Evolutionary conservation across 2,329 filamentous ascomycete species (phyloP).

Genomic region (Aulographum hederae): DNA sequence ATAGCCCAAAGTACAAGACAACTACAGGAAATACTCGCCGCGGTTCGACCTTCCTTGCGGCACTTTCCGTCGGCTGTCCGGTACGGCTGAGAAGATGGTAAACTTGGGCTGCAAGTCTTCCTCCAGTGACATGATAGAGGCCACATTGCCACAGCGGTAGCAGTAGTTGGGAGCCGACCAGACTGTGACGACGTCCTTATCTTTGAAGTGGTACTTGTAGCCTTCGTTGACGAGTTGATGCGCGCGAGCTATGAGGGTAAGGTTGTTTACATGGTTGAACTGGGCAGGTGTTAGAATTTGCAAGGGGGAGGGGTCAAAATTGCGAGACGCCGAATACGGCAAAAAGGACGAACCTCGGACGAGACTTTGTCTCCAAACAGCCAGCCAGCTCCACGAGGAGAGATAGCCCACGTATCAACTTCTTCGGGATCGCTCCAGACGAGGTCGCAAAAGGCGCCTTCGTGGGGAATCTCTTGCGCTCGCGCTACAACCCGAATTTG

Average conservation of each 20-base stretch:
- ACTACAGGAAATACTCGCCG: slow-evolving; percentile 34
- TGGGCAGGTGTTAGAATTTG: slow-evolving; percentile 10
- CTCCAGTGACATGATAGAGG: slow-evolving; percentile 74
- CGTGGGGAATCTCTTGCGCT: slow-evolving; percentile 90
- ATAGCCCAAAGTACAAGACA: no score
- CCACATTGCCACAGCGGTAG: slow-evolving; percentile 84
- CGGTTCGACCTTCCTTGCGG: slow-evolving; percentile 40
- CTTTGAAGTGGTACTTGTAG: slow-evolving; percentile 84
- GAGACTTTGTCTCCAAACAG: slow-evolving; percentile 54
- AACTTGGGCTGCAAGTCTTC: slow-evolving; percentile 78
- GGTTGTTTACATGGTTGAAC: slow-evolving; percentile 60
- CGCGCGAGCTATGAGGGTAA: slow-evolving; percentile 53
- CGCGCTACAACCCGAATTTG: slow-evolving; percentile 64
- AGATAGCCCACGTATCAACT: slow-evolving; percentile 53
- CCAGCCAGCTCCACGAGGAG: slow-evolving; percentile 50
- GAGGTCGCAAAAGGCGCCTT: slow-evolving; percentile 94
- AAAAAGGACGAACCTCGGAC: slow-evolving; percentile 35
- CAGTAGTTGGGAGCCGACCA: slow-evolving; percentile 94
- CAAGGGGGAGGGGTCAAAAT: no score
- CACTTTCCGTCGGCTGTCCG: slow-evolving; percentile 65
- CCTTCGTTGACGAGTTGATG: slow-evolving; percentile 64
- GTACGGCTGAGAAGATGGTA: slow-evolving; percentile 81
- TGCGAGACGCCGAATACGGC: no score
- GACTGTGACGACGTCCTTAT: slow-evolving; percentile 78
- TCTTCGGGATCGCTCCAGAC: slow-evolving; percentile 76